These are phyloP conservation scores for Bolboschoenoplectus hybrid DNA, from an alignment of 202 grass and related monocot genomes.

Conservation along the genomic window DNA sequence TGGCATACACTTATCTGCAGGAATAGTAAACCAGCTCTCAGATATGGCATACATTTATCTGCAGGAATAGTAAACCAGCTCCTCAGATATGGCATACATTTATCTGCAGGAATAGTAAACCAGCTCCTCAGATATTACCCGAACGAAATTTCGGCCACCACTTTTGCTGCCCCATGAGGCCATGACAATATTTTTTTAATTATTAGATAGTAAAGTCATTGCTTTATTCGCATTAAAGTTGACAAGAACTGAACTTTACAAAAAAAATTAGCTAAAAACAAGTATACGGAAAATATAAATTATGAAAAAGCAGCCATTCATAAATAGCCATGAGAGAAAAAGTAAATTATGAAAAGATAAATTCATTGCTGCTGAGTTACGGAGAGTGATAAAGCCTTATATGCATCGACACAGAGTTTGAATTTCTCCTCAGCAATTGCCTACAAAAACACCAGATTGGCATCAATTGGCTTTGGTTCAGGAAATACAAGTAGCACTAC, in stretches of 20 bases:
- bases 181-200: no score
- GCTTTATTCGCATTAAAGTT: background rate
- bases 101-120: no score
- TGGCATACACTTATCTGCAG: no score
- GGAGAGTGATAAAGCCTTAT: constrained; percentile 51
- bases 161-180: no score
- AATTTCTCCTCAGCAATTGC: constrained; percentile 74
- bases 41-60: no score
- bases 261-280: background rate
- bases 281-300: background rate
- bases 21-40: no score
- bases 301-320: background rate
- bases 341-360: background rate
- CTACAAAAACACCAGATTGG: constrained; percentile 39
- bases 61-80: no score
- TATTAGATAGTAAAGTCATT: background rate
- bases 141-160: no score
- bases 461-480: constrained; percentile 16
- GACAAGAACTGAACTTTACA: background rate
- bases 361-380: constrained; percentile 34
- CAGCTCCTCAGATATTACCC: no score
- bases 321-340: background rate
- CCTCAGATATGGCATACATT: no score
- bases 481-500: background rate
- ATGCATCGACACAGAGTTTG: constrained; percentile 68